Percentiles rank a stretch among this genome's conserved stretches.
These are phyloP conservation scores for Closterium sp. DNA, from an alignment of 139 green algal genomes.

Conservation along the genomic window DNA sequence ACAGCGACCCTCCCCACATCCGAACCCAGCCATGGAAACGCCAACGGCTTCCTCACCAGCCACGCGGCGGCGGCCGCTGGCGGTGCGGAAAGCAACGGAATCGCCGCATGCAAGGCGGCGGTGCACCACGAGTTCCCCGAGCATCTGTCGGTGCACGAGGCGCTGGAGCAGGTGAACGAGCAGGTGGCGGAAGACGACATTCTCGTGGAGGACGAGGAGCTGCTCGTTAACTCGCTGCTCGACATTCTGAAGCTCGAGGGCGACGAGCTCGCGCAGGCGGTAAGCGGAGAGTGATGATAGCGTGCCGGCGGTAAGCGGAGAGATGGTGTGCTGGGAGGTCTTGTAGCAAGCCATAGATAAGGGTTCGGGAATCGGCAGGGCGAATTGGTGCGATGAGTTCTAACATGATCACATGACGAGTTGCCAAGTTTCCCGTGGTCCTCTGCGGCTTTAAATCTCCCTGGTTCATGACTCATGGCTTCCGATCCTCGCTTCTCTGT, in stretches of 20 bases:
- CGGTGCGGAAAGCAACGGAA: neutral
- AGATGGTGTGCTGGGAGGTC: neutral
- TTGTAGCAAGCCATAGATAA: neutral
- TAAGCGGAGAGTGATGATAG: neutral
- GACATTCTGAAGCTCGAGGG: constrained; percentile 23
- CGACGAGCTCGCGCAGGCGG: constrained; percentile 19
- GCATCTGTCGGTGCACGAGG: constrained; percentile 7
- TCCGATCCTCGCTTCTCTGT: neutral
- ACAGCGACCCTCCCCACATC: neutral
- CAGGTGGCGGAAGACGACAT: constrained; percentile 35
- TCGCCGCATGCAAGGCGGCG: neutral
- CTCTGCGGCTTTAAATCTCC: too few species aligned
- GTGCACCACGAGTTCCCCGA: neutral
- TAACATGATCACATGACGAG: neutral
- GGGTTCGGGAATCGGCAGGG: neutral
- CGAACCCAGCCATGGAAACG: neutral
- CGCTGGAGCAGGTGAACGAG: constrained; percentile 20
- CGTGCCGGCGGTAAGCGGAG: constrained; percentile 8
- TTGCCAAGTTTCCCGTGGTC: neutral
- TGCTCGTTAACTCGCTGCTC: constrained; percentile 33
- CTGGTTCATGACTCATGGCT: too few species aligned
- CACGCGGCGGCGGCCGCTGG: too few species aligned
- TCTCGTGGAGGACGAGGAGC: constrained; percentile 37
- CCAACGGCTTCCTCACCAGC: neutral
- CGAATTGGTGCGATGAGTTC: neutral